Conservation (phyloP, 306 rosid species). For the Prosopis cineraria region DNA sequence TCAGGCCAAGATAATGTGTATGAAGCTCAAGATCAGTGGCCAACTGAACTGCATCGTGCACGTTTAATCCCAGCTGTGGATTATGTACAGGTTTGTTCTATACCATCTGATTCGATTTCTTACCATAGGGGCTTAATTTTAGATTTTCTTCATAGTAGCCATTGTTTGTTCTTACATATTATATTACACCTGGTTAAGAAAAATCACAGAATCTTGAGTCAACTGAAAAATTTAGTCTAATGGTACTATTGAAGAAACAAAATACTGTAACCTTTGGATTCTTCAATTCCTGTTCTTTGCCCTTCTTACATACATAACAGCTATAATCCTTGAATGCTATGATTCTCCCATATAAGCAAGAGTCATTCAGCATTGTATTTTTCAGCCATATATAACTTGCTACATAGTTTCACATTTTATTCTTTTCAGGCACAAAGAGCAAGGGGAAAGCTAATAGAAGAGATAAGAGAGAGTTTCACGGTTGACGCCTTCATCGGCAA, state of each 20-base stretch:
- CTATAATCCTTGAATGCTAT: neutral
- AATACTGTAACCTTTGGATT: neutral
- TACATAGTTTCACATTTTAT: neutral
- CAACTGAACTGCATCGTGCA: constrained; percentile 58
- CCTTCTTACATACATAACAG: neutral
- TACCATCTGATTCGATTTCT: neutral
- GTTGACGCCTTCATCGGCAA: constrained; percentile 75
- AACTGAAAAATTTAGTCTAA: neutral
- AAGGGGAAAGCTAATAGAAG: constrained; percentile 59
- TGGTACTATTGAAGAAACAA: neutral
- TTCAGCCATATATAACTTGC: neutral
- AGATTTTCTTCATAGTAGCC: constrained; percentile 6
- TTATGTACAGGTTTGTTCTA: constrained; percentile 60
- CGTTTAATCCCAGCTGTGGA: constrained; percentile 69
- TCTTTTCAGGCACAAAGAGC: constrained; percentile 71
- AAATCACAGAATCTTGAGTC: neutral
- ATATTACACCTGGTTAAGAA: neutral
- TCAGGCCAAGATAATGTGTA: constrained; percentile 58
- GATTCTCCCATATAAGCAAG: neutral
- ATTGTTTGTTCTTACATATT: neutral
- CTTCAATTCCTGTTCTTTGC: neutral
- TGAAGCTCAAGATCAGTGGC: constrained; percentile 91
- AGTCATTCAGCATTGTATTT: neutral
- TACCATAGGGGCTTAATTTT: neutral
- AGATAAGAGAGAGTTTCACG: constrained; percentile 55